Base-by-base conservation (phyloP, 768 basidiomycete genomes). In the Hirschioporus abietinus region DNA sequence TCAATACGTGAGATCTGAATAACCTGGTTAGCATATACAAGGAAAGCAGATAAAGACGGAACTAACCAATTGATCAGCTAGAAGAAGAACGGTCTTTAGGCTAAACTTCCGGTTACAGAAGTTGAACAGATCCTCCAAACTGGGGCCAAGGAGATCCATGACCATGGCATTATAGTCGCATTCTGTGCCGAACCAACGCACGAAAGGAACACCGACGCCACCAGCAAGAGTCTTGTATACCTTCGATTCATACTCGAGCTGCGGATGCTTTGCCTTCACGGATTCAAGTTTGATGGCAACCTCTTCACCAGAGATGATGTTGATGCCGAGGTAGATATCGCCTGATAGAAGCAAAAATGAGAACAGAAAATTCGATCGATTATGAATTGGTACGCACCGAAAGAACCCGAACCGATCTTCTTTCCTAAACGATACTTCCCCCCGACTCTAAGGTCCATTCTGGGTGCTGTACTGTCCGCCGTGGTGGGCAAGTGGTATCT, bases 161-260 rank as follows among this genome's bases (percentile, higher is more conserved):
- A 99, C 97, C 97, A 99, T 99, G 61, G 97, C 97, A 68, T 99
- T 99, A 85, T 98, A 99, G 77, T 99, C 96, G 78, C 97, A 99
- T 79, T 99, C 91, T 58, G 91, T 93, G 25, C 91, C 91, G 71
- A 90, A 93, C 91, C 92, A 99, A 73, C 97, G 82, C 66, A 99
- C 97, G 71, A 99, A 99, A 8, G 97, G 97, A 12, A 99, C 95
- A 64, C 97, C 97, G 66, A 99, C 97, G 71, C 97, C 97, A 66
- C 97, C 97, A 23, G 97, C 96, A 63, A 99, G 88, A n/a, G 94
- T 95, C 88, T 98, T 99, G 81, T 90, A 91, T 62, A 93, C 92
- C 78, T 92, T 92, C 71, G 90, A 91, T 80, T 99, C 96, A 76
- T 99, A 99, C 78, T 99, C 97, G 74, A 99, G 91, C 80, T 99